Percentiles rank a stretch among this genome's conserved stretches.
Conservation (phyloP, 768 basidiomycete species). For the Termitomyces sp. region DNA sequence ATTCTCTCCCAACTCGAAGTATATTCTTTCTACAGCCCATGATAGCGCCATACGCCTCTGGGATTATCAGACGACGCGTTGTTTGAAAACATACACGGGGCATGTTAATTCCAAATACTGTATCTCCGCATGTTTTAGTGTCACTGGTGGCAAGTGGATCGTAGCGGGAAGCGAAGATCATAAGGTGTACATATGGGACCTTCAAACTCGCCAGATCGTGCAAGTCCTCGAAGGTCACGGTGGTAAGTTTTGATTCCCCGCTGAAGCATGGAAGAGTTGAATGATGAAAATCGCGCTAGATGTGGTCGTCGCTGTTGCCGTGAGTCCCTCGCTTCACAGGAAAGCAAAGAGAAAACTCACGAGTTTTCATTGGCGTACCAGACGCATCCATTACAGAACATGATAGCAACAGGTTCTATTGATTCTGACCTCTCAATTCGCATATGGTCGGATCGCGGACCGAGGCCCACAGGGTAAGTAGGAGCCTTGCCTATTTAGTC, state of each 20-base stretch:
- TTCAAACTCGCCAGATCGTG: constrained; percentile 81
- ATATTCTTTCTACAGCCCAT: constrained; percentile 90
- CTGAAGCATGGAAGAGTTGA: not conserved
- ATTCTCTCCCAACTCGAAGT: constrained; percentile 95
- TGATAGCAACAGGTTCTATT: constrained; percentile 84
- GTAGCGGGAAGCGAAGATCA: constrained; percentile 89
- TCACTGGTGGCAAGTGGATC: constrained; percentile 86
- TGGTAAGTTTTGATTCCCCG: constrained; percentile 33
- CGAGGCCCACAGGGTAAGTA: constrained; percentile 12
- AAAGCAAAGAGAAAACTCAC: not conserved
- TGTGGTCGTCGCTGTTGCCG: constrained; percentile 78
- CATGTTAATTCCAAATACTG: constrained; percentile 83
- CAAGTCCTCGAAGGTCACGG: constrained; percentile 75
- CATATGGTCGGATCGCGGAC: constrained; percentile 69
- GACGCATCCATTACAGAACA: constrained; percentile 84
- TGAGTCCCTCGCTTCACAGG: constrained; percentile 23
- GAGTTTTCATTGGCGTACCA: constrained; percentile 20
- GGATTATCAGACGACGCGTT: constrained; percentile 90
- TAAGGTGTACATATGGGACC: constrained; percentile 87
- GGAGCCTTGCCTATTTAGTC: not conserved
- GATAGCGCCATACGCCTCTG: constrained; percentile 91
- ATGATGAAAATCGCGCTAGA: constrained; percentile 28
- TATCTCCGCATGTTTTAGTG: constrained; percentile 78
- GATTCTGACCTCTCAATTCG: constrained; percentile 79
- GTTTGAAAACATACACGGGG: constrained; percentile 85